phyloP scores from a whole-genome alignment of 1,284 basidiomycete genomes.

The Ustilago hordei region DNA sequence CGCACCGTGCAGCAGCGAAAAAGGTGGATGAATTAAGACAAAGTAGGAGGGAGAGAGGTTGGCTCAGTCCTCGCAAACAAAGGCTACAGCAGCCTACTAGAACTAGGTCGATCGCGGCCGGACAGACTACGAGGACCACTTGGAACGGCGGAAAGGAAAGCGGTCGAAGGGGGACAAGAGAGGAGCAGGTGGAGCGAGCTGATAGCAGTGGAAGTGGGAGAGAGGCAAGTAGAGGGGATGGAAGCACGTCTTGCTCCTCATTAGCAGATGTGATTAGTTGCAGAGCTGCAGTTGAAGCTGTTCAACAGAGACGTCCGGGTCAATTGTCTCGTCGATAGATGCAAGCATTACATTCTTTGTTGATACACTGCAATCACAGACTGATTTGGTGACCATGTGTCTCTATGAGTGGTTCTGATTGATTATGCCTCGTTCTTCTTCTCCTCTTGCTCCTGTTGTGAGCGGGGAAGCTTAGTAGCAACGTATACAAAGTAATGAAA shows the following conservation, averaged over 20 bases:
- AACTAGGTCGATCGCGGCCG: not conserved
- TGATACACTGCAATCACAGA: too few species aligned
- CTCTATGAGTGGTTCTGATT: too few species aligned
- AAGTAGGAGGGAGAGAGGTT: conserved; percentile 25
- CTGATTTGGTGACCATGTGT: too few species aligned
- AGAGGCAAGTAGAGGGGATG: conserved; percentile 4
- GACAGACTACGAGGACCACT: too few species aligned
- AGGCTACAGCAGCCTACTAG: not conserved
- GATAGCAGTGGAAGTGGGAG: conserved; percentile 5
- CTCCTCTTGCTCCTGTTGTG: not conserved
- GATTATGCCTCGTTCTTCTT: not conserved
- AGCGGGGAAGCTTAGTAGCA: conserved; percentile 24
- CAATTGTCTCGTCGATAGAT: too few species aligned
- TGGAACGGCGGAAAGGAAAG: not conserved
- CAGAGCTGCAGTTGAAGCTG: not conserved
- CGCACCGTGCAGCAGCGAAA: conserved; percentile 21
- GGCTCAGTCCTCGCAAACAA: conserved; percentile 22
- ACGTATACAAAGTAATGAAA: conserved; percentile 68
- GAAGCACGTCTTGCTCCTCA: not conserved
- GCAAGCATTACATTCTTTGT: too few species aligned
- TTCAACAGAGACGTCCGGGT: not conserved
- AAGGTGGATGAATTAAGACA: conserved; percentile 35
- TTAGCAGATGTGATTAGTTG: conserved; percentile 4
- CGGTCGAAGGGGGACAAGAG: not conserved
- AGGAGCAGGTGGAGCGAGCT: not conserved